Percentiles rank a stretch among this genome's conserved stretches.
These are phyloP conservation scores for Paralagenidium karlingii DNA, from an alignment of 352 stramenopile genomes.

Conservation along the genomic window DNA sequence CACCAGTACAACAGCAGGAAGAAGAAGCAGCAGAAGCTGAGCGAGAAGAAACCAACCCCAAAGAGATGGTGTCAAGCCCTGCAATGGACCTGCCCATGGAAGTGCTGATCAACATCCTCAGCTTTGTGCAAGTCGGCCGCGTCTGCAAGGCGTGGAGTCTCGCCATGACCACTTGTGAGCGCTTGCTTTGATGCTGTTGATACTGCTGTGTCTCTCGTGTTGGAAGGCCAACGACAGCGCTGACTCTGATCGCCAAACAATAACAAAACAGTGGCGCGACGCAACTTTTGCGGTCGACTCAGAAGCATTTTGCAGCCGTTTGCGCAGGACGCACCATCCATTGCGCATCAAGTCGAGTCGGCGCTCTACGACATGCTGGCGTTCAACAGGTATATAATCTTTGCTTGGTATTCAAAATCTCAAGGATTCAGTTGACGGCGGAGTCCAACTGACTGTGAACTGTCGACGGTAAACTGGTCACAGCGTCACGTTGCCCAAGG, in stretches of 20 bases:
- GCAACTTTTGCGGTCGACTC: constrained; percentile 43
- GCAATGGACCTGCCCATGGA: constrained; percentile 52
- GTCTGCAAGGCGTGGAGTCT: constrained; percentile 77
- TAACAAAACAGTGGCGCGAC: constrained; percentile 23
- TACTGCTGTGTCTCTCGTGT: background rate
- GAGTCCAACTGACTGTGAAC: no score
- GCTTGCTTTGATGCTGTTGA: background rate
- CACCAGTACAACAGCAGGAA: no score
- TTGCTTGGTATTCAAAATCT: no score
- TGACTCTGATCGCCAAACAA: no score
- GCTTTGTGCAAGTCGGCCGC: constrained; percentile 53
- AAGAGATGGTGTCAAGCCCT: constrained; percentile 6
- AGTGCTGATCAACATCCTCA: constrained; percentile 56
- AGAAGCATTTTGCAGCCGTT: constrained; percentile 35
- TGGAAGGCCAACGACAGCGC: no score
- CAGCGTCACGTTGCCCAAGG: constrained; percentile 57
- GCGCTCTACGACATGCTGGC: constrained; percentile 56
- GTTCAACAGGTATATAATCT: no score
- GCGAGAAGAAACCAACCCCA: background rate
- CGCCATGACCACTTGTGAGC: constrained; percentile 38
- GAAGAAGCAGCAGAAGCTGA: background rate
- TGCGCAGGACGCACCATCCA: constrained; percentile 19
- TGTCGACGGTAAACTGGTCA: no score
- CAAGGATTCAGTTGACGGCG: no score
- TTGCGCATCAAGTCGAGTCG: constrained; percentile 42